Percentiles rank a stretch among this genome's conserved stretches.
Evolutionary conservation across 2,329 filamentous ascomycete species (phyloP).

Genomic region (Verticillium isaacii): DNA sequence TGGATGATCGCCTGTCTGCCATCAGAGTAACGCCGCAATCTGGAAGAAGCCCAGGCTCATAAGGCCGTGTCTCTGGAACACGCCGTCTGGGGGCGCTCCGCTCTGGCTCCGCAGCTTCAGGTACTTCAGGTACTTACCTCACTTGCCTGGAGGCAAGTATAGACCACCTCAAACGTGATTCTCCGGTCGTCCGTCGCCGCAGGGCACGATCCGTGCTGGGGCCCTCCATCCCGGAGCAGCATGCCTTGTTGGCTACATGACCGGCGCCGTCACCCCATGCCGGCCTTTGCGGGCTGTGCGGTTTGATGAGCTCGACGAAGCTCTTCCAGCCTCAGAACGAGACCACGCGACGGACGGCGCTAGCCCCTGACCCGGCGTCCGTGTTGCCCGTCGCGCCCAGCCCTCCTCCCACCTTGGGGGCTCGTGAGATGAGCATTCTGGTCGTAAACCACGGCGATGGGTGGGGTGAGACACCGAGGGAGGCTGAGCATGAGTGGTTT

Average conservation of each 20-base stretch:
- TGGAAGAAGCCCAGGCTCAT: neutral
- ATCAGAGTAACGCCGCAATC: neutral
- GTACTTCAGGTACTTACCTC: too few relatives aligned
- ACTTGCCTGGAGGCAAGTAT: too few relatives aligned
- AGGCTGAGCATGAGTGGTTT: neutral
- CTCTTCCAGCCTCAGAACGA: neutral
- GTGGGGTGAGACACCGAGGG: neutral
- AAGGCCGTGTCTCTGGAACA: neutral
- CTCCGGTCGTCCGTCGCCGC: neutral
- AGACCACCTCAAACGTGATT: neutral
- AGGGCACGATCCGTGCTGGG: neutral
- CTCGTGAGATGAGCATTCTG: neutral
- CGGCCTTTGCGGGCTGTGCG: neutral
- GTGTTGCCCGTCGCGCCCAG: neutral
- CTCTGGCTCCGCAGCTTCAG: neutral
- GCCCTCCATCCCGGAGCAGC: neutral
- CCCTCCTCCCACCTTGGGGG: neutral
- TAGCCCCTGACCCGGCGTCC: neutral
- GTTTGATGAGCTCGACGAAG: neutral
- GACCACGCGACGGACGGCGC: neutral
- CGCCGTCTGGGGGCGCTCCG: neutral
- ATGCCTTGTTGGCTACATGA: neutral
- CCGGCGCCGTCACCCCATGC: neutral
- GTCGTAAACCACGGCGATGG: neutral
- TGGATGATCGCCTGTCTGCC: neutral